Percentiles rank a stretch among this genome's conserved stretches.
Evolutionary conservation across 768 basidiomycete species (phyloP).

Genomic region (Trametes elegans): DNA sequence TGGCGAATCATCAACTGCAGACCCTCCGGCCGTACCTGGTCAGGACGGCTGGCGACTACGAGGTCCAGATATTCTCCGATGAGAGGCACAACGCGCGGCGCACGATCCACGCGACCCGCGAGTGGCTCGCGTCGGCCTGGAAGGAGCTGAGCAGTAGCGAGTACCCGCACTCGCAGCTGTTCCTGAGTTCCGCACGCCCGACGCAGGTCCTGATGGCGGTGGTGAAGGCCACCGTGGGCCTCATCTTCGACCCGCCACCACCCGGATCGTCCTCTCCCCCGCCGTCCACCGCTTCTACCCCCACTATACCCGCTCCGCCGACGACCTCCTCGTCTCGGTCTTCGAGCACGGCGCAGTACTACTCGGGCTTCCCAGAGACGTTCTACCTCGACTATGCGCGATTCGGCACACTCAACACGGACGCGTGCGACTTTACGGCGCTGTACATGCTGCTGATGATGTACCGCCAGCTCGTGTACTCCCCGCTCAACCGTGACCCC

Average conservation of each 20-base stretch:
- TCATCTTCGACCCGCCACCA: slow-evolving; percentile 28
- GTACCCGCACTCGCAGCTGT: slow-evolving; percentile 1
- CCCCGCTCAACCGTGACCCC: slow-evolving; percentile 28
- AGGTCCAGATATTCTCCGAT: slow-evolving; percentile 73
- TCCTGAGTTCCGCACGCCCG: slow-evolving; percentile 27
- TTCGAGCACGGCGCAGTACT: slow-evolving; percentile 30
- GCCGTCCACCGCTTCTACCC: slow-evolving; percentile 2
- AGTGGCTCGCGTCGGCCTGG: slow-evolving; percentile 63
- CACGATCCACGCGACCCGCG: slow-evolving; percentile 53
- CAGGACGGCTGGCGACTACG: slow-evolving; percentile 75
- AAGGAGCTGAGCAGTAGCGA: slow-evolving; percentile 25
- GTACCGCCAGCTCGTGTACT: slow-evolving; percentile 69
- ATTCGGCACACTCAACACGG: slow-evolving; percentile 60
- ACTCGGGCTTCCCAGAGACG: slow-evolving; percentile 68
- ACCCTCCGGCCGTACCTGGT: slow-evolving; percentile 89
- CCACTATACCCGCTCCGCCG: slow-evolving; percentile 29
- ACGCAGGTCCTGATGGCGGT: slow-evolving; percentile 32
- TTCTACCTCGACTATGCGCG: slow-evolving; percentile 77
- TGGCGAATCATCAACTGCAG: slow-evolving; percentile 94
- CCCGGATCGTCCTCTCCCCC: slow-evolving; percentile 1
- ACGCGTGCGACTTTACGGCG: slow-evolving; percentile 71
- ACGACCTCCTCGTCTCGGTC: slow-evolving; percentile 51
- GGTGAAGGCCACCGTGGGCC: slow-evolving; percentile 23
- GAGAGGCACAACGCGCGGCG: slow-evolving; percentile 35
- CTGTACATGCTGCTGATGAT: slow-evolving; percentile 81